Percentiles rank a stretch among this genome's conserved stretches.
phyloP scores from a whole-genome alignment of 164 flowering plant species.

The Warburgia ugandensis region DNA sequence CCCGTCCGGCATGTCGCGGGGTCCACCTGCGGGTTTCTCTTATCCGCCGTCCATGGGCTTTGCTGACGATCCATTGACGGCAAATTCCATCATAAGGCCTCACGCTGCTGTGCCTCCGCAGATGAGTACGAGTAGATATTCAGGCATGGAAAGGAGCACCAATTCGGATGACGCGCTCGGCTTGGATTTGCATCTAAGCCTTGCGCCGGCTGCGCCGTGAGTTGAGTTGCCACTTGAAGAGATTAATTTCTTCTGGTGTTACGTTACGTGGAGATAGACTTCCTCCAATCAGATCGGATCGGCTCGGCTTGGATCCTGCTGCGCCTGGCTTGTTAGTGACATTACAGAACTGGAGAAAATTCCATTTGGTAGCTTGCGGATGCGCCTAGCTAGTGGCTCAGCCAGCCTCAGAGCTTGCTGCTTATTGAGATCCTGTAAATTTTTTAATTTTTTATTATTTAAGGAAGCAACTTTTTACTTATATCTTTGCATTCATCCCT shows the following conservation, averaged over 20 bases:
- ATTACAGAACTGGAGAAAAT: not conserved
- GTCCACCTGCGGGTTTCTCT: not conserved
- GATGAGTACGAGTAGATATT: conserved; percentile 55
- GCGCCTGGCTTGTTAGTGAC: not conserved
- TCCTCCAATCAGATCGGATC: too few species aligned
- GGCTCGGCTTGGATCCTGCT: too few species aligned
- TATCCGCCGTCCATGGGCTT: not conserved
- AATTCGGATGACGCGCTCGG: conserved; percentile 49
- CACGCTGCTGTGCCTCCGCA: conserved; percentile 27
- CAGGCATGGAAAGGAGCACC: conserved; percentile 40
- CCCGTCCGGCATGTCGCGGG: conserved; percentile 18
- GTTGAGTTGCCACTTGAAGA: too few species aligned
- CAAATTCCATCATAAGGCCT: conserved; percentile 12
- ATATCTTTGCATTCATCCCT: too few species aligned
- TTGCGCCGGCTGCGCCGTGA: conserved; percentile 71
- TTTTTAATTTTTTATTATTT: not conserved
- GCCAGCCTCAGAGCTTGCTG: too few species aligned
- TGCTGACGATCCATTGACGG: conserved; percentile 20
- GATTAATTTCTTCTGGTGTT: too few species aligned
- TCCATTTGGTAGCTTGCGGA: too few species aligned
- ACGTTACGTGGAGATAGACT: too few species aligned
- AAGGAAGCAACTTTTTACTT: too few species aligned
- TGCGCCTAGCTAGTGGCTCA: too few species aligned
- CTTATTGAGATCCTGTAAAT: not conserved
- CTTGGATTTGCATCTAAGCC: conserved; percentile 84